Evolutionary conservation across 352 stramenopile species (phyloP), one percentile per base, ranked within the genome.

Genomic region (Pythium dissotocum): DNA sequence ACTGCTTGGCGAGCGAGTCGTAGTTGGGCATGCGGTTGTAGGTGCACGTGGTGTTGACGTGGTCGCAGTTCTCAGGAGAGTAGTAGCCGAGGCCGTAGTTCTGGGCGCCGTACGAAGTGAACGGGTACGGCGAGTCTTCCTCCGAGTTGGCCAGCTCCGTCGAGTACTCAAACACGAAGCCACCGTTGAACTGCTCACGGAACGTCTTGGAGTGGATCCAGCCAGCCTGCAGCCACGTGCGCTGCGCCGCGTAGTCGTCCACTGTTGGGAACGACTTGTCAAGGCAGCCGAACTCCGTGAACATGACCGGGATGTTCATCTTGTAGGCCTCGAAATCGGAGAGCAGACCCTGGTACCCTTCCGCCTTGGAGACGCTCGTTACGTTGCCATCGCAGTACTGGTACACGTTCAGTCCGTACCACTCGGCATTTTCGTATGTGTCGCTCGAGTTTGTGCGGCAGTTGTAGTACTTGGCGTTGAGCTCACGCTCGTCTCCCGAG

Each of bases 41-140:
- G n/a, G 61, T 65, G 69, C 89, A 97, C 48, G 71, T 26, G 0
- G 71, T 77, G 32, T 61, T 74, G 0, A 63, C 58, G 65, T 93
- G 80, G 57, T 96, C 81, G 58, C 89, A 97, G 63, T 85, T 61
- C 13, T 70, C 77, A 13, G 89, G 89, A 12, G 75, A 77, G 60
- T 88, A 96, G 77, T 94, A 97, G 6, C 90, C 90, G 0, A 97
- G 73, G 2, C 90, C 90, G 59, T 97, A 97, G 69, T 95, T 94
- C 66, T 93, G 78, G 10, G 76, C 70, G 4, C 83, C 87, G 54
- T 81, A 96, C 6, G 51, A 61, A 53, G 78, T 93, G 69, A 96
- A 97, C 28, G 88, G 88, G 65, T 82, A 95, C 53, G 66, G 53
- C 13, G 83, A 80, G 2, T 74, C 70, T 10, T 67, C 56, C 48